These are phyloP conservation scores for Cucurbita moschata DNA, from an alignment of 306 rosid species.

Conservation along the genomic window DNA sequence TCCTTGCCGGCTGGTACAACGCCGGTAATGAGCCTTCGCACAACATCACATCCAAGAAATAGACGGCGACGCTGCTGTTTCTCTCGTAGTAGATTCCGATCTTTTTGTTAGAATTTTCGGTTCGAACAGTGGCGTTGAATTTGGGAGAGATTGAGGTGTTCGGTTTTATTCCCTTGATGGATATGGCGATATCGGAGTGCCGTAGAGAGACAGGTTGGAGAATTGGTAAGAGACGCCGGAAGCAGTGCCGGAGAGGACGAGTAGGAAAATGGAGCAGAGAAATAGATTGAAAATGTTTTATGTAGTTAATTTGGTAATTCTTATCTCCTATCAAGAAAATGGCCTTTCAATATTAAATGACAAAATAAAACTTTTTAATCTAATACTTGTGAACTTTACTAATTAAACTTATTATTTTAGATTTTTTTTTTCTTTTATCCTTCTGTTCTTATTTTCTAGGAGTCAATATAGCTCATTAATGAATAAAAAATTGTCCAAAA, in stretches of 20 bases:
- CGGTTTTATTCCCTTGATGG: constrained; percentile 33
- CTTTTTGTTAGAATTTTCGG: constrained; percentile 43
- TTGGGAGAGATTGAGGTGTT: constrained; percentile 31
- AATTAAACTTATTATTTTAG: too few species aligned
- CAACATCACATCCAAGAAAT: constrained; percentile 20
- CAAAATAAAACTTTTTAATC: too few species aligned
- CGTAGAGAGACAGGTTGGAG: constrained; percentile 40
- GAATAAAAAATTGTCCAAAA: too few species aligned
- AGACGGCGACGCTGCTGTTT: constrained; percentile 30
- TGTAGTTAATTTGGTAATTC: too few species aligned
- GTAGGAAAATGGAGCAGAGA: constrained; percentile 28
- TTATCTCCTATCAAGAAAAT: not conserved
- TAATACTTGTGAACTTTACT: too few species aligned
- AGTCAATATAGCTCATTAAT: not conserved
- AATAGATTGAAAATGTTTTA: not conserved
- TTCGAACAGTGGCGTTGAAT: constrained; percentile 29
- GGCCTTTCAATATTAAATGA: too few species aligned
- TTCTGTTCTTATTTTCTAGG: not conserved
- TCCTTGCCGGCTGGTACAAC: constrained; percentile 54
- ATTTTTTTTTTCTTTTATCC: too few species aligned
- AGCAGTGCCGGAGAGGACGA: constrained; percentile 23
- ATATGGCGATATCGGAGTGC: constrained; percentile 28
- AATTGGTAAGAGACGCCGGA: constrained; percentile 46
- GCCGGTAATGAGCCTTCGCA: constrained; percentile 44
- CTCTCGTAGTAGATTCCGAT: constrained; percentile 55